These are phyloP conservation scores for Diaporthe vaccinii DNA, from an alignment of 2,329 filamentous ascomycete genomes.

Conservation along the genomic window DNA sequence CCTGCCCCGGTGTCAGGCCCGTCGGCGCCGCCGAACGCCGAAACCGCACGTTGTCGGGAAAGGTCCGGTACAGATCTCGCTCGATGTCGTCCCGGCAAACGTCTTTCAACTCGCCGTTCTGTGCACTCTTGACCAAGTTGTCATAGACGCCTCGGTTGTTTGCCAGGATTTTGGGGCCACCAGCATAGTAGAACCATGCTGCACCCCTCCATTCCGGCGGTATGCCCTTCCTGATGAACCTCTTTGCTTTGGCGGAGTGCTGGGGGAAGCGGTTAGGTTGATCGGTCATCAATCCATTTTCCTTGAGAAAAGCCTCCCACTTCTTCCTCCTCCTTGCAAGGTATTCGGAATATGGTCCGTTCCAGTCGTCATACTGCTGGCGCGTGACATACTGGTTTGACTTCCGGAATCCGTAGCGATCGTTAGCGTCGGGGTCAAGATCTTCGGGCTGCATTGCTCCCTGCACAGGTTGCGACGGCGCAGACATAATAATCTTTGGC, in stretches of 20 bases:
- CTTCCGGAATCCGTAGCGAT: conserved; percentile 95
- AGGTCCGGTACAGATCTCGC: conserved; percentile 92
- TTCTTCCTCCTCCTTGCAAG: conserved; percentile 82
- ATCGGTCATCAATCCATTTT: conserved; percentile 79
- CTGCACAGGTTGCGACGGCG: conserved; percentile 43
- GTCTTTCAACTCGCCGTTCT: conserved; percentile 66
- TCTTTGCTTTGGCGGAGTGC: conserved; percentile 85
- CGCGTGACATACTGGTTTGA: conserved; percentile 82
- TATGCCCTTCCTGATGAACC: conserved; percentile 93
- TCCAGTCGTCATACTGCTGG: conserved; percentile 87
- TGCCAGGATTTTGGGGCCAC: conserved; percentile 82
- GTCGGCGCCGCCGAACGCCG: conserved; percentile 67
- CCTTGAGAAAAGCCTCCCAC: conserved; percentile 83
- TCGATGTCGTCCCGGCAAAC: conserved; percentile 92
- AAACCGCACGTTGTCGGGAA: conserved; percentile 93
- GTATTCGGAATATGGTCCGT: conserved; percentile 80
- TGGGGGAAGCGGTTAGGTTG: conserved; percentile 83
- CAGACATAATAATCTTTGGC: conserved; percentile 12
- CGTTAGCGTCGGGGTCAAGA: conserved; percentile 66
- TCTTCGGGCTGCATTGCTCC: conserved; percentile 58
- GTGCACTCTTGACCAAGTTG: conserved; percentile 70
- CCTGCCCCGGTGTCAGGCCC: conserved; percentile 4
- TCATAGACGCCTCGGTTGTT: conserved; percentile 84
- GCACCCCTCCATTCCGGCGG: conserved; percentile 95
- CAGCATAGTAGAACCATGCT: conserved; percentile 97